Evolutionary conservation across 257 asterid species (phyloP).

Genomic region (Cordia subcordata): DNA sequence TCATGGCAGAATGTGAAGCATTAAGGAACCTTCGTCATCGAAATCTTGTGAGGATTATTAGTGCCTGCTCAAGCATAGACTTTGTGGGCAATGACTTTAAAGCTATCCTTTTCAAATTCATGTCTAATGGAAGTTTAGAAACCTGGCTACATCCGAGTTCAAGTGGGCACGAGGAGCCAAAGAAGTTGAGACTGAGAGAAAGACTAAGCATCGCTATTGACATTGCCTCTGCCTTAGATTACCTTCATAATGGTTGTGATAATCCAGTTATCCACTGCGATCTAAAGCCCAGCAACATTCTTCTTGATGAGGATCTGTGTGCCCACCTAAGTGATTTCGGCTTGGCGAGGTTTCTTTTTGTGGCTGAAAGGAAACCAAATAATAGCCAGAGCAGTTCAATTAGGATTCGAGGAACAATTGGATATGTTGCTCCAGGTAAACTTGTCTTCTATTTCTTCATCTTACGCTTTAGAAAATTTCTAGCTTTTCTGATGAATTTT

Average conservation of each 20-base stretch:
- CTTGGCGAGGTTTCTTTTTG: conserved; percentile 22
- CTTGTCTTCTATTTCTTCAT: not conserved
- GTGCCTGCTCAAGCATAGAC: conserved; percentile 26
- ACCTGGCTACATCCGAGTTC: conserved; percentile 21
- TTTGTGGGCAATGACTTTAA: conserved; percentile 28
- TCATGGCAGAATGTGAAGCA: conserved; percentile 32
- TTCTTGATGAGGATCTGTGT: conserved; percentile 19
- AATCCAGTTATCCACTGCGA: conserved; percentile 27
- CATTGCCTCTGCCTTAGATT: conserved; percentile 31
- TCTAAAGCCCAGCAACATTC: conserved; percentile 26
- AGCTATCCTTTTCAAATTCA: conserved; percentile 28
- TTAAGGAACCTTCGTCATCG: conserved; percentile 25
- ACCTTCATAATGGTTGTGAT: conserved; percentile 26
- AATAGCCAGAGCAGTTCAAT: conserved; percentile 12
- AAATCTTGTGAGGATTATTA: conserved; percentile 22
- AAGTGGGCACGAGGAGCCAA: not conserved
- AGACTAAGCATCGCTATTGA: conserved; percentile 27
- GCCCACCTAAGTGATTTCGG: conserved; percentile 36
- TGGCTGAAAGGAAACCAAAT: too few species aligned
- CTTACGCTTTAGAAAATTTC: too few species aligned
- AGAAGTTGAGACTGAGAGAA: conserved; percentile 11
- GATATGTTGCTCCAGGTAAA: conserved; percentile 41
- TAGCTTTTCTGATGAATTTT: too few species aligned
- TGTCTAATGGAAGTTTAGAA: conserved; percentile 32
- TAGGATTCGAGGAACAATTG: conserved; percentile 35